Base-by-base conservation (phyloP, 2,329 filamentous ascomycete genomes). In the Clathrospora elynae region DNA sequence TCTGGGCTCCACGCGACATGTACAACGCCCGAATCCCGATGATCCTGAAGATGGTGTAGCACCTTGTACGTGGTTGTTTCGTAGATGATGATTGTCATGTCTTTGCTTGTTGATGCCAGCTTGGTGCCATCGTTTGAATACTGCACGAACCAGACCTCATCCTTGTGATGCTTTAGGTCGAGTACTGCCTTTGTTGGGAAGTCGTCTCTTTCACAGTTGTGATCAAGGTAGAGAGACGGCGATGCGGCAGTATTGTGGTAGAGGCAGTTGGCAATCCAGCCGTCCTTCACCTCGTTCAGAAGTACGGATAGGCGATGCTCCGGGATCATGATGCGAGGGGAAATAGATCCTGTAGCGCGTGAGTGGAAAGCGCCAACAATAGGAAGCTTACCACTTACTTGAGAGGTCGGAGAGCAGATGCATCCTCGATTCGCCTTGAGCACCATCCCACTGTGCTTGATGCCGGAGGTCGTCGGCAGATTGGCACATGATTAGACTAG, bases 261-360 rank as follows among this genome's bases (percentile, higher is more conserved):
- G 25, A 91, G 73, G 66, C 93, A 99, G 19, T 81, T 82, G 36
- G 85, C 81, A 45, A 96, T 88, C 72, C 96, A 92, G 51, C 79
- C 83, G 49, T 86, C 80, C 66, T 96, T 96, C 24, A 96, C 84
- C 54, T 95, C 85, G 43, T 91, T 80, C 37, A 99, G 75, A 11
- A 99, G 76, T 22, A 84, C 80, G 2, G 90, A 89, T 30, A 99
- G 77, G 5, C 93, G 85, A 67, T 93, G 88, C 63, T 96, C 89
- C 1, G 93, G 93, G 40, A 99, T 87, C 91, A 99, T 97, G 30
- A 96, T 88, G 3, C 90, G 93, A 0, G 93, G 92, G 1, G 93
- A 96, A 67, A 99, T 95, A 42, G 84, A 96, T 75, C 80, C 88
- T 92, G 57, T 12, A 46, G 12, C 6, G 12, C 6, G 46, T 67